Evolutionary conservation across 78 protist species (phyloP).

Genomic region (Ministeria vibrans): DNA sequence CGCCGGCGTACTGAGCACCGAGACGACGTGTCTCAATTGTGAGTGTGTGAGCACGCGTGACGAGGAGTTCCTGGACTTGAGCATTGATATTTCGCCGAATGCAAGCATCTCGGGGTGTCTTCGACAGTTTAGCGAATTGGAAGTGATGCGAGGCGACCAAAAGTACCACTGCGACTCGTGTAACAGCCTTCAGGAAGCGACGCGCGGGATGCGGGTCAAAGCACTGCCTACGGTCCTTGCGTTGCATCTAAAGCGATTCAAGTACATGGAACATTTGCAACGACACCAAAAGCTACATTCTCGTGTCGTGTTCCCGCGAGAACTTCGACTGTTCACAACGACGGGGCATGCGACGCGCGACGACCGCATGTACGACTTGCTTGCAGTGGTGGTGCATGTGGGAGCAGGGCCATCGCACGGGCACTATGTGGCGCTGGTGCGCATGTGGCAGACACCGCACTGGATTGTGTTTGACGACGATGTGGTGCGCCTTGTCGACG

Average conservation of each 20-base stretch:
- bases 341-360: constrained; percentile 37
- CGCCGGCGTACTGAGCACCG: constrained; percentile 76
- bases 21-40: constrained; percentile 79
- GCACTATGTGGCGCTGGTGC: constrained; percentile 66
- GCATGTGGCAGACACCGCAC: constrained; percentile 30
- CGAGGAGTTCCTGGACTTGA: constrained; percentile 78
- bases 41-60: constrained; percentile 71
- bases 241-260: constrained; percentile 86
- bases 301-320: constrained; percentile 82
- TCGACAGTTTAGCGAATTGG: constrained; percentile 51
- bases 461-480: constrained; percentile 84
- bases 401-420: constrained; percentile 82
- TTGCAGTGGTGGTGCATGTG: constrained; percentile 77
- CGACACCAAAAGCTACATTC: constrained; percentile 58
- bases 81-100: constrained; percentile 72
- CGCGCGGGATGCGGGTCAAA: constrained; percentile 68
- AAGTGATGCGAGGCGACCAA: constrained; percentile 51
- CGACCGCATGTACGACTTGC: constrained; percentile 55
- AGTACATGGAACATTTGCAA: constrained; percentile 63
- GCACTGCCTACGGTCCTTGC: constrained; percentile 68
- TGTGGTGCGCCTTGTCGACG: constrained; percentile 12
- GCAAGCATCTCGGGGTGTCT: constrained; percentile 60
- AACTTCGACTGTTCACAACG: constrained; percentile 40
- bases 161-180: constrained; percentile 87
- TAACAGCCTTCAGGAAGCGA: constrained; percentile 76